A percentile compares a stretch with the other conserved stretches of the same genome.
Evolutionary conservation across 495 filamentous ascomycete species (phyloP).

Genomic region (Xylaria curta): DNA sequence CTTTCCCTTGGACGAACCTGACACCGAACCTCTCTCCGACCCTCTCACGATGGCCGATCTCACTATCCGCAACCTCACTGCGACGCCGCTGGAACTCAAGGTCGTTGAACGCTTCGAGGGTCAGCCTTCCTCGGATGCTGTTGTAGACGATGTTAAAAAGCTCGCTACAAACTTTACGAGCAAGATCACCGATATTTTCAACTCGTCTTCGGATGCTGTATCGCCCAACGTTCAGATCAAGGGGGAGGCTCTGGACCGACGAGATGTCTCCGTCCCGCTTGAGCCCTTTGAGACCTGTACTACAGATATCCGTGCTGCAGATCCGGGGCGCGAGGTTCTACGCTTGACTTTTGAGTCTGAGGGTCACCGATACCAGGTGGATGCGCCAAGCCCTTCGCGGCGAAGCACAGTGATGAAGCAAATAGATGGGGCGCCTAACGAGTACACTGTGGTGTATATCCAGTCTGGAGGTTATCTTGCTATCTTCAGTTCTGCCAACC

Average conservation of each 20-base stretch:
- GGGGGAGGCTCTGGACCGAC: slow-evolving; percentile 36
- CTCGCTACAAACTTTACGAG: slow-evolving; percentile 54
- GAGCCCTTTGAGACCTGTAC: slow-evolving; percentile 45
- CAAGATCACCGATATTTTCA: slow-evolving; percentile 58
- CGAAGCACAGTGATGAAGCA: slow-evolving; percentile 44
- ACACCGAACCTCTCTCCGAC: slow-evolving; percentile 20
- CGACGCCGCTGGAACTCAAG: slow-evolving; percentile 73
- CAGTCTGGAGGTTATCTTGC: slow-evolving; percentile 69
- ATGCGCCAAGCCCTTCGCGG: slow-evolving; percentile 45
- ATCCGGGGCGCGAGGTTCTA: slow-evolving; percentile 46
- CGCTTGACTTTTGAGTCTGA: slow-evolving; percentile 54
- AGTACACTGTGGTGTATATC: slow-evolving; percentile 78
- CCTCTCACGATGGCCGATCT: slow-evolving; percentile 52
- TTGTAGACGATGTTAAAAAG: slow-evolving; percentile 33
- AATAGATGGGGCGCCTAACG: slow-evolving; percentile 42
- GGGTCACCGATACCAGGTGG: slow-evolving; percentile 46
- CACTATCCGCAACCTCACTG: slow-evolving; percentile 87
- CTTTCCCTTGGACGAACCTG: slow-evolving; percentile 6
- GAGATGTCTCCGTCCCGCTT: slow-evolving; percentile 45
- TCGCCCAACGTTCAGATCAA: slow-evolving; percentile 31
- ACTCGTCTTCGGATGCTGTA: slow-evolving; percentile 33
- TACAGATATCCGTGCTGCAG: slow-evolving; percentile 46
- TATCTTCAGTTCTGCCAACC: slow-evolving; percentile 73
- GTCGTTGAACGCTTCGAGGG: slow-evolving; percentile 74
- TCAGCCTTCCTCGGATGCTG: slow-evolving; percentile 33